Base-by-base conservation (phyloP, 2,329 filamentous ascomycete species). In the Cercospora sp. region DNA sequence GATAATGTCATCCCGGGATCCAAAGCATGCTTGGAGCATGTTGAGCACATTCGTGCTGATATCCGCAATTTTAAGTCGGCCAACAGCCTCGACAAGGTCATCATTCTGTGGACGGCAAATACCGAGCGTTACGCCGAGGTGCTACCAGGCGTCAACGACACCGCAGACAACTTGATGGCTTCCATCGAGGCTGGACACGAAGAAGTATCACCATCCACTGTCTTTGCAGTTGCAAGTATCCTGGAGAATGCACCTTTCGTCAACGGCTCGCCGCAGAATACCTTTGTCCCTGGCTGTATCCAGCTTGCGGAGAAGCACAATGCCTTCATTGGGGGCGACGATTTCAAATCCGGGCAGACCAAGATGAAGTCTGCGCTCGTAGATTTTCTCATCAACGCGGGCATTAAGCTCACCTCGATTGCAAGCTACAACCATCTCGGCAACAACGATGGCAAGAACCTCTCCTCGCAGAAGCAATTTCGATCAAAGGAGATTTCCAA, bases 311-410 rank as follows among this genome's bases (percentile, higher is more conserved):
- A 96, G 85, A 86, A 90, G 81, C 89, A 96, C 81, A 86, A 88
- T 66, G 89, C 94, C 70, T 99, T 97, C 85, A 93, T 99, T 77
- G 95, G 95, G 68, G 95, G 95, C 73, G 95, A 99, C 77, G 95
- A 99, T 84, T 99, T 99, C 90, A 99, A 99, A 86, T 98, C 95
- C 71, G 95, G 95, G 71, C 95, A 99, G 86, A 99, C 95, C 80
- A 99, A 99, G 89, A 99, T 99, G 95, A 99, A 99, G 85, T 98
- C 95, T 69, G 95, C 95, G 21, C 89, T 99, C 32, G 95, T 98
- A 57, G 95, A 99, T 83, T 99, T 99, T 85, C 83, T 99, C 80
- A 97, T 99, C 89, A 97, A 90, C 80, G 95, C 95, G 59, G 95
- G 95, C 80, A 98, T 99, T 87, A 97, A 97, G 85, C 89, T 99